These are phyloP conservation scores for Suhomyces sp. DNA, from an alignment of 805 yeast species.

Conservation along the genomic window DNA sequence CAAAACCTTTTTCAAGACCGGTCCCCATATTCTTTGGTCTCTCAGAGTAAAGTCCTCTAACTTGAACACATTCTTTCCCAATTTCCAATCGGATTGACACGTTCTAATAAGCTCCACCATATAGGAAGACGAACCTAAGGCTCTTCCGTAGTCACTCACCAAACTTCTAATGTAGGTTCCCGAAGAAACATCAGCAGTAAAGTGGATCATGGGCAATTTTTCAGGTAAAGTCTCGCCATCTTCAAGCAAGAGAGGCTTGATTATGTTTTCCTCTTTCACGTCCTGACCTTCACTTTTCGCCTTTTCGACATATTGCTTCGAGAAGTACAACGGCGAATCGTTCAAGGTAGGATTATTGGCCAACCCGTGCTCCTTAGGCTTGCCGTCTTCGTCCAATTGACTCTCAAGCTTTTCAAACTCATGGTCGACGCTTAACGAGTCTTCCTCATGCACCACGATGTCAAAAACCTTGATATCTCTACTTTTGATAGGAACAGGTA, in stretches of 20 bases:
- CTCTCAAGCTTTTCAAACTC: conserved; percentile 45
- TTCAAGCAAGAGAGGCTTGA: conserved; percentile 36
- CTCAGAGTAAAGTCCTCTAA: conserved; percentile 61
- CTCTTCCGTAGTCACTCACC: conserved; percentile 83
- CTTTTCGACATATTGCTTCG: conserved; percentile 49
- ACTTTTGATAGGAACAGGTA: conserved; percentile 79
- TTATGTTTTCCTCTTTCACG: conserved; percentile 29
- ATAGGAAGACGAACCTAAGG: conserved; percentile 75
- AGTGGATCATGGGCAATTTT: conserved; percentile 67
- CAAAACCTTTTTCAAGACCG: conserved; percentile 55
- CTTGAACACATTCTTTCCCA: conserved; percentile 66
- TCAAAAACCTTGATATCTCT: conserved; percentile 64
- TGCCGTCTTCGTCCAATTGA: conserved; percentile 47
- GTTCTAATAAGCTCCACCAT: conserved; percentile 79
- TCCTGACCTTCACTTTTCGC: conserved; percentile 35
- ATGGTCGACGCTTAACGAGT: conserved; percentile 55
- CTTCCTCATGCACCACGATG: conserved; percentile 50
- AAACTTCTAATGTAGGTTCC: conserved; percentile 94
- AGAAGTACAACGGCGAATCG: conserved; percentile 59
- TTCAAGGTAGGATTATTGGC: conserved; percentile 54
- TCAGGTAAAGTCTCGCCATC: conserved; percentile 40
- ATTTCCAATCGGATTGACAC: conserved; percentile 81
- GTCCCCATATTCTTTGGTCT: conserved; percentile 67
- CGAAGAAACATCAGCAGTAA: conserved; percentile 78
- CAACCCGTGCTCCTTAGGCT: conserved; percentile 42